Evolutionary conservation across 164 flowering plant genomes (phyloP).

Genomic region (Nelumbo lutea): DNA sequence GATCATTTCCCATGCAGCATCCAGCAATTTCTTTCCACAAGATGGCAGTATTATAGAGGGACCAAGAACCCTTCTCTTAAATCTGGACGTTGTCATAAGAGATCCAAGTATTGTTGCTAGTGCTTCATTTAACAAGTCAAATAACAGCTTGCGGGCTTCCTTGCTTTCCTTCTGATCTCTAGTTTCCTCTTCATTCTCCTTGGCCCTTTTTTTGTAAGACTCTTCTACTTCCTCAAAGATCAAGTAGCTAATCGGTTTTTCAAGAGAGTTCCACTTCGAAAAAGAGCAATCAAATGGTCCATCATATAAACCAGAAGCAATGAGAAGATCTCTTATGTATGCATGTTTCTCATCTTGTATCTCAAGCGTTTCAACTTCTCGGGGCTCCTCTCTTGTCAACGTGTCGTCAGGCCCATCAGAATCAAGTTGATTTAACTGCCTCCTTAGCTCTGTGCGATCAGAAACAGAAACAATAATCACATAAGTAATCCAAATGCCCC

Average conservation of each 20-base stretch:
- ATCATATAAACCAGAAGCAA: constrained; percentile 70
- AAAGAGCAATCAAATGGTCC: constrained; percentile 35
- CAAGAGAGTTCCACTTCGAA: constrained; percentile 43
- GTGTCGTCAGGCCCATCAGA: constrained; percentile 32
- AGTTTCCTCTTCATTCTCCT: constrained; percentile 20
- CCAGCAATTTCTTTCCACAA: constrained; percentile 47
- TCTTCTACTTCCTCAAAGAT: constrained; percentile 74
- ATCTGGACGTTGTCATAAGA: constrained; percentile 32
- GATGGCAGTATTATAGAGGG: constrained; percentile 24
- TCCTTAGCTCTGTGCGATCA: constrained; percentile 52
- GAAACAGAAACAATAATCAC: not conserved
- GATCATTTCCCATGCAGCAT: constrained; percentile 49
- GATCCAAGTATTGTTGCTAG: constrained; percentile 44
- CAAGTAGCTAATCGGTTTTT: constrained; percentile 46
- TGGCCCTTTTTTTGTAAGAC: constrained; percentile 27
- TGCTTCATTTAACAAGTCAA: constrained; percentile 70
- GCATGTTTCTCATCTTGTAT: constrained; percentile 49
- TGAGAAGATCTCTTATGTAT: constrained; percentile 64
- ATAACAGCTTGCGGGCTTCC: constrained; percentile 46
- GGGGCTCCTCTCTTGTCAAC: constrained; percentile 25
- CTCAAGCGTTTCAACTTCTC: constrained; percentile 33
- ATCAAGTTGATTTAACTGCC: constrained; percentile 62
- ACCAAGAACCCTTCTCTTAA: constrained; percentile 30
- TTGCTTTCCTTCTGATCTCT: constrained; percentile 22
- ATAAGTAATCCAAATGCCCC: not conserved